Evolutionary conservation across 2,329 filamentous ascomycete genomes (phyloP), one percentile per base, ranked within the genome.

Genomic region (Aspergillus japonicus): DNA sequence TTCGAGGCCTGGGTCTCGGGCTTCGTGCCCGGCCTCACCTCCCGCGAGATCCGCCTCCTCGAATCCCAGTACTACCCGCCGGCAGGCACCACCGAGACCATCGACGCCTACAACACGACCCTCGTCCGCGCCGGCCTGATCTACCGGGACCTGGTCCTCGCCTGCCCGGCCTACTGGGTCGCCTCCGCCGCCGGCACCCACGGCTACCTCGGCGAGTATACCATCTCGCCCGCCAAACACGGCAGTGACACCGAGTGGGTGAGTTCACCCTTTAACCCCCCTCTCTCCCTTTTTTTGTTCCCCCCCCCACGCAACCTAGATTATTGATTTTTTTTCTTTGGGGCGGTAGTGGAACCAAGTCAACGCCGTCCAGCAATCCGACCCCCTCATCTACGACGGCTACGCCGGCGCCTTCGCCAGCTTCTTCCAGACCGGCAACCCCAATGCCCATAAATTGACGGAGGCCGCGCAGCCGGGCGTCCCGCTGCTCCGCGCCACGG

Each of bases 91-190:
- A 77, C 82, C 0, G 84, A 86, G 69, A 78, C 78, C 0, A 72
- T 84, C 0, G 53, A 66, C 3, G 59, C 21, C 1, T 87, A 85
- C 63, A 82, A 83, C 57, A 80, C 79, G 0, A 81, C 81, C 0
- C 83, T 80, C 54, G 74, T 77, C 1, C 76, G 84, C 23, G 85
- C 85, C 0, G 84, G 84, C 0, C 67, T 88, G 19, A 71, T 88
- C 1, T 88, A 83, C 62, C 73, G 86, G 12, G 85, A 88, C 66
- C 73, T 82, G 0, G 81, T 86, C 0, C 78, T 88, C 7, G 81
- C 85, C 0, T 88, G 85, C 69, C 86, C 86, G 0, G 81, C 81
- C 2, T 83, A 82, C 61, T 88, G 85, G 86, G 76, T 83, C 61
- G 77, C 82, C 0, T 71, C 71, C 2, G 76, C 77, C 2, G 81